Evolutionary conservation across 2,329 filamentous ascomycete species (phyloP), one percentile per base, ranked within the genome.

Genomic region (Trichophyton rubrum): DNA sequence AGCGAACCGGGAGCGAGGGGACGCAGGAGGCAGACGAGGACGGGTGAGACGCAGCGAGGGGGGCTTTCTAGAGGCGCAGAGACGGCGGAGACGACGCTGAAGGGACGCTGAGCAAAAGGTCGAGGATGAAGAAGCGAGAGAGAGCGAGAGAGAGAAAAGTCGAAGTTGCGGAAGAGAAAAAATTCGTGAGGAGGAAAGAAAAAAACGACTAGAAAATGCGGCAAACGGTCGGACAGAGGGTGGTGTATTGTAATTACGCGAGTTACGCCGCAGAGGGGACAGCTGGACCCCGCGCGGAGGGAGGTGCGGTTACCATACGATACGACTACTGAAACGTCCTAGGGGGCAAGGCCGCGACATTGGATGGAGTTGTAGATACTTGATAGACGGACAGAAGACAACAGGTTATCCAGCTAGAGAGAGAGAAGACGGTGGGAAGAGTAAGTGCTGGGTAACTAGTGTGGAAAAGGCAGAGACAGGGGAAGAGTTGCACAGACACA

Each of bases 1-100:
- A 69, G 64, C 59, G 63, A 65, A 67, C 57, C 59, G 62, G 63
- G 66, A 66, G 67, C 67, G 66, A 56, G 24, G 58, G 60, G 59
- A 60, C 63, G 63, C 61, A 62, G 64, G 63, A 64, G 66, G 62
- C 65, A 64, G 33, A 38, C 33, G 7, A 24, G 22, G 33, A 30
- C 27, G 27, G 1, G 11, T 9, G 11, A 38, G 33, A 38, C 33
- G 33, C 8, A 3, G 33, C 9, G 33, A 11, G 33, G 33, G 27
- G 27, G 6, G 6, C 33, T 38, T 38, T 9, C 33, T 38, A 9
- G 33, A 3, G 33, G 6, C 27, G 27, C 27, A 30, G 27, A 30
- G 27, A 30, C 27, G 27, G 27, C 27, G 6, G 27, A 30, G 27
- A 30, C 27, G 27, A 30, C 6, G 27, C 27, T 30, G 27, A 30